A percentile compares a stretch with the other conserved stretches of the same genome.
phyloP scores from a whole-genome alignment of 2,329 filamentous ascomycete genomes.

The Ophiostoma angusticollis region DNA sequence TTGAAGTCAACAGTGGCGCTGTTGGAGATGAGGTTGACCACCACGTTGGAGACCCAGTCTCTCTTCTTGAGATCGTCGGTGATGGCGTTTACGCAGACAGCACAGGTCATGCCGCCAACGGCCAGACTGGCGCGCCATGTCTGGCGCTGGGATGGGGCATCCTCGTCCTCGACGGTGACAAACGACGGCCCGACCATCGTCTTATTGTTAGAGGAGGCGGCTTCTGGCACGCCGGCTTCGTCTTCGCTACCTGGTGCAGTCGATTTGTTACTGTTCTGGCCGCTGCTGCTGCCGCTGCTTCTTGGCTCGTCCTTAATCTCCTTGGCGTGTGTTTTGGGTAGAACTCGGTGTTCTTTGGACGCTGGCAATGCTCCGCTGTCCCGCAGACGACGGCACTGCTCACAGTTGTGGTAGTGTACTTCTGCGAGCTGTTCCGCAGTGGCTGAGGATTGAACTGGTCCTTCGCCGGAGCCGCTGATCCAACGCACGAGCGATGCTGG shows the following conservation, averaged over 20 bases:
- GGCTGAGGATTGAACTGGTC: neutral
- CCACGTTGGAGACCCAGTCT: constrained; percentile 43
- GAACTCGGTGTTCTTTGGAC: constrained; percentile 1
- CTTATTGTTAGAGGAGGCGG: too few relatives aligned
- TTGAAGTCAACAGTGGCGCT: constrained; percentile 49
- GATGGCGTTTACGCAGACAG: constrained; percentile 52
- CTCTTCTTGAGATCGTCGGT: constrained; percentile 44
- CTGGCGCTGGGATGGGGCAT: constrained; percentile 18
- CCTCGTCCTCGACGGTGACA: constrained; percentile 24
- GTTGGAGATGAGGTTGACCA: constrained; percentile 54
- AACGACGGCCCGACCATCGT: constrained; percentile 17
- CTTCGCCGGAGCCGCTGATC: constrained; percentile 6
- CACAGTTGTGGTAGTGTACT: constrained; percentile 31
- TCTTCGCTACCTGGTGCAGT: too few relatives aligned
- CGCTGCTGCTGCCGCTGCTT: neutral
- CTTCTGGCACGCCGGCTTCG: too few relatives aligned
- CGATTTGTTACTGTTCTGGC: neutral
- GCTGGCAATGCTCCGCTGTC: neutral
- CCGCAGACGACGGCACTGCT: constrained; percentile 26
- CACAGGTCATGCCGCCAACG: constrained; percentile 63
- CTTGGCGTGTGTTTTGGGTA: neutral
- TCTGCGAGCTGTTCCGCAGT: constrained; percentile 9
- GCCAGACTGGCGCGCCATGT: constrained; percentile 42
- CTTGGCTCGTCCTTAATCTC: neutral
- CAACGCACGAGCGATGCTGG: constrained; percentile 12